Conservation (phyloP, 176 grass and related monocot species). For the Zizania latifolia region DNA sequence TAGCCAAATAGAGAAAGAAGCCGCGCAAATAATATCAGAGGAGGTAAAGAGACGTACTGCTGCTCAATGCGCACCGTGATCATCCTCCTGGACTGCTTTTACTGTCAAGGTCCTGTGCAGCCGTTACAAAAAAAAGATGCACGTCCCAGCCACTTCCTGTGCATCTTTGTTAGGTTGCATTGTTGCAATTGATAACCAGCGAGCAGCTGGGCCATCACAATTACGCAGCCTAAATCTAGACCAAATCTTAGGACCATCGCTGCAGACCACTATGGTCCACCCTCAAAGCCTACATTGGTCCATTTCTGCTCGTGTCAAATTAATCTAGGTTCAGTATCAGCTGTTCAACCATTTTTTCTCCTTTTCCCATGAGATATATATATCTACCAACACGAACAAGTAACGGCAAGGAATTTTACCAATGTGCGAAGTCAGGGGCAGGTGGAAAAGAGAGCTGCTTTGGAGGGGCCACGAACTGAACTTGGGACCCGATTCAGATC, state of each 20-base stretch:
- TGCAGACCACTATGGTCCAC: conserved; percentile 9
- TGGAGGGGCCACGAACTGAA: conserved; percentile 1
- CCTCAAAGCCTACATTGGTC: conserved; percentile 20
- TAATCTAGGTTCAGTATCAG: conserved; percentile 2
- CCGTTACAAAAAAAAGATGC: neutral
- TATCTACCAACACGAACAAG: neutral
- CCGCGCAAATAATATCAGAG: neutral
- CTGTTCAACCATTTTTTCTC: neutral
- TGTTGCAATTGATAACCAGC: conserved; percentile 21
- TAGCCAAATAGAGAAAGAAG: neutral
- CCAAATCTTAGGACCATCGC: conserved; percentile 36
- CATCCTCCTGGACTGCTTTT: neutral
- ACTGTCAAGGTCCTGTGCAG: neutral
- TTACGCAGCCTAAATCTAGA: neutral
- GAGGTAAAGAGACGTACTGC: neutral
- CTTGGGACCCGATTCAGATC: conserved; percentile 24
- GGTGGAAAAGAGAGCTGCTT: neutral
- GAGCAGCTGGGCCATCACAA: conserved; percentile 13
- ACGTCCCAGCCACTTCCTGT: neutral
- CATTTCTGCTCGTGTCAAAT: conserved; percentile 27
- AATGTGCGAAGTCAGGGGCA: neutral
- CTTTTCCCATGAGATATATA: neutral
- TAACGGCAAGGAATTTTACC: conserved; percentile 23
- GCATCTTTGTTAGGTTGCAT: conserved; percentile 23
- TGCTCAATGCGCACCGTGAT: neutral